phyloP scores from a whole-genome alignment of 176 grass and related monocot genomes.

The Melocanna baccifera region DNA sequence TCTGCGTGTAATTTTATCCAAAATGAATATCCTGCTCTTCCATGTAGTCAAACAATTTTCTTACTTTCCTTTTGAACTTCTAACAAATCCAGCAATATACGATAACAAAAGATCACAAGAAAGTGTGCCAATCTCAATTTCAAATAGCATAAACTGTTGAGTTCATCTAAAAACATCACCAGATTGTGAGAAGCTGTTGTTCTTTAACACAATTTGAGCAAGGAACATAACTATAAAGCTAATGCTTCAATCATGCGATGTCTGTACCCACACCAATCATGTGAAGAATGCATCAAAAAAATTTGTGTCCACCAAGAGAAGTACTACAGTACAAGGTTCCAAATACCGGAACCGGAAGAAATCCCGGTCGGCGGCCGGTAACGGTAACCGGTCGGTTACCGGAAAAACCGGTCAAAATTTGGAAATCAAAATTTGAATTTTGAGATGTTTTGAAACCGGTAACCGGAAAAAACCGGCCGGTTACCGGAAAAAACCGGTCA shows the following conservation, averaged over 20 bases:
- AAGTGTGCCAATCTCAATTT: neutral
- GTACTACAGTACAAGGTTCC: neutral
- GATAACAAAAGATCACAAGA: neutral
- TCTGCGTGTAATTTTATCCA: neutral
- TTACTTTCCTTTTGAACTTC: neutral
- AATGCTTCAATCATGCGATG: neutral
- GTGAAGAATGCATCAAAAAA: neutral
- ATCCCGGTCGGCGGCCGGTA: no score
- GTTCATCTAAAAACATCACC: neutral
- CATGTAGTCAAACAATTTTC: neutral
- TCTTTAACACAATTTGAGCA: neutral
- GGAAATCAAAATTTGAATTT: no score
- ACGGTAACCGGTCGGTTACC: no score
- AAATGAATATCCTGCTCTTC: neutral
- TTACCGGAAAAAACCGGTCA: no score
- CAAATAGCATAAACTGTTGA: neutral
- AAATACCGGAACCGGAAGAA: no score
- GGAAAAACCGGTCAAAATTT: no score
- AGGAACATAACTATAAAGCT: neutral
- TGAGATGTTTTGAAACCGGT: no score
- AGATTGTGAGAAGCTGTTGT: neutral
- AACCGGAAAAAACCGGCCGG: no score
- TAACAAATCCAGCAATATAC: neutral
- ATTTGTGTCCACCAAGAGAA: neutral
- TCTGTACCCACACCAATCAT: neutral